phyloP scores from a whole-genome alignment of 345 rosid species.

The Gossypium longicalyx region DNA sequence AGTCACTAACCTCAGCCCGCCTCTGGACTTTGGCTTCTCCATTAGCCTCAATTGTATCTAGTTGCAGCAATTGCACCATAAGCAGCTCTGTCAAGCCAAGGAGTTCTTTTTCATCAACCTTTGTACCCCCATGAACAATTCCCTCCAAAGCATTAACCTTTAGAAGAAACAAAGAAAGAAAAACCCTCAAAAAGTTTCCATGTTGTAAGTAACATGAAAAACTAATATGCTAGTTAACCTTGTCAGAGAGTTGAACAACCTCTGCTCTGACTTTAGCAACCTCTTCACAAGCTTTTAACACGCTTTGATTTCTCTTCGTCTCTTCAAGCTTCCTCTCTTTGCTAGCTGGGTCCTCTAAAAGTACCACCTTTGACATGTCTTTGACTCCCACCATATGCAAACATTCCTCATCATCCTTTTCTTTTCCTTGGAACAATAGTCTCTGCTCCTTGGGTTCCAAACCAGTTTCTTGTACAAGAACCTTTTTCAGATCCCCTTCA shows the following conservation, averaged over 20 bases:
- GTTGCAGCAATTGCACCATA: conserved; percentile 42
- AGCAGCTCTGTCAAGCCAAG: conserved; percentile 41
- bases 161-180: no score
- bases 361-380: conserved; percentile 43
- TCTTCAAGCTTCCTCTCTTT: conserved; percentile 48
- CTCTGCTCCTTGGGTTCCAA: conserved; percentile 49
- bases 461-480: conserved; percentile 37
- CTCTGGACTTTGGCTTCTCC: conserved; percentile 51
- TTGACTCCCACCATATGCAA: conserved; percentile 49
- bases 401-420: conserved; percentile 42
- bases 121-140: conserved; percentile 24
- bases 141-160: conserved; percentile 44
- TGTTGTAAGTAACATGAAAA: background rate
- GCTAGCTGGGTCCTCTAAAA: conserved; percentile 51
- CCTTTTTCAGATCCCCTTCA: conserved; percentile 47
- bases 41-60: conserved; percentile 42
- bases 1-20: conserved; percentile 36
- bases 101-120: conserved; percentile 39
- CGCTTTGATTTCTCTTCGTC: conserved; percentile 29
- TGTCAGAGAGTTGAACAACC: conserved; percentile 42
- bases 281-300: conserved; percentile 32
- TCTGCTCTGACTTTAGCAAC: conserved; percentile 40
- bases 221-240: conserved; percentile 23
- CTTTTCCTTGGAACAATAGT: conserved; percentile 45
- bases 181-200: conserved; percentile 5